Base-by-base conservation (phyloP, 768 basidiomycete genomes). In the Pisolithus marmoratus region DNA sequence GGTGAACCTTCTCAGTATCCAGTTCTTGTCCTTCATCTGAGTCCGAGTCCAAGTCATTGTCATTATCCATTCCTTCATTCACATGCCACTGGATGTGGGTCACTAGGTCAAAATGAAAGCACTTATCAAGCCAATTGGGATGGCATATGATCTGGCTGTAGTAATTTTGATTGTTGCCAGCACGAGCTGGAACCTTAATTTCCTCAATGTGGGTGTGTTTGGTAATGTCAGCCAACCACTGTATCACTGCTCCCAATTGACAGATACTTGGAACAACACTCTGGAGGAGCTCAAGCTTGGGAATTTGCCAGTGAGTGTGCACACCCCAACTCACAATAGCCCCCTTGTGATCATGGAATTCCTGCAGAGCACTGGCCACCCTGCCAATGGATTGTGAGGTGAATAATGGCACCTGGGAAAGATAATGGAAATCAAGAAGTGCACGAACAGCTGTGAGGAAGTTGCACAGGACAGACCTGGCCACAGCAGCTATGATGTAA, bases 231-330 rank as follows among this genome's bases (percentile, higher is more conserved):
- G 66, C 65, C 38, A 67, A 65, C 65, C 65, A 72, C 19, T 53
- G 52, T 38, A 53, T 63, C 20, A 17, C 37, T n/a, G 57, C 63
- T 0, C 74, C 73, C 34, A 58, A 63, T 14, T 41, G 38, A 9
- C 52, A 49, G 24, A 72, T 70, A 49, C 57, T 67, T 2, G 58
- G 50, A 3, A 61, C 54, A 5, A 74, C 63, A 41, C 65, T 68
- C 29, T 72, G 69, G 9, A 73, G 50, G 20, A 71, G 60, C 48
- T 73, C 70, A 8, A 75, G 66, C 55, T 77, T 77, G 2, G 71
- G 74, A 38, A 77, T 75, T 20, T 67, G 48, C 59, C 67, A 76
- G 48, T 73, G 50, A 9, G 64, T 40, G 36, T 65, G 57, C 23
- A 61, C 65, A 3, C 65, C 61, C 0, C 63, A 59, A n/a, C 55